A percentile compares a stretch with the other conserved stretches of the same genome.
phyloP scores from a whole-genome alignment of 1,139 yeast genomes.

The Barnettozyma hawaiiensis region DNA sequence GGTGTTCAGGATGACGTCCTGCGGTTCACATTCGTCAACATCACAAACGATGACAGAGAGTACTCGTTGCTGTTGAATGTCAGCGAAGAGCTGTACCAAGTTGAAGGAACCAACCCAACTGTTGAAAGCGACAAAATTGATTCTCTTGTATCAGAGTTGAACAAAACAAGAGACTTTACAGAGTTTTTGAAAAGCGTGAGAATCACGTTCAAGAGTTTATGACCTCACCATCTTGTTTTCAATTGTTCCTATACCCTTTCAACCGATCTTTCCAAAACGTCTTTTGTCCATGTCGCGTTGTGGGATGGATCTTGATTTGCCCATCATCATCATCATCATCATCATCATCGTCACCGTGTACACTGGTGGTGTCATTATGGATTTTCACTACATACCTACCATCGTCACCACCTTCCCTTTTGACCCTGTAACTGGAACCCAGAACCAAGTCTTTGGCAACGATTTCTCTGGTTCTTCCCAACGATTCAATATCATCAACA shows the following conservation, averaged over 20 bases:
- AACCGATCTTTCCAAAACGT: conserved; percentile 23
- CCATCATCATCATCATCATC: conserved; percentile 17
- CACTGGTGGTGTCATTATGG: conserved; percentile 3
- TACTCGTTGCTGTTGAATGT: conserved; percentile 38
- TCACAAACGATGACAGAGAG: conserved; percentile 38
- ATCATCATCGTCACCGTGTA: not conserved
- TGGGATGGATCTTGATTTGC: conserved; percentile 25
- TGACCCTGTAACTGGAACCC: conserved; percentile 42
- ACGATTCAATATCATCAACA: conserved; percentile 68
- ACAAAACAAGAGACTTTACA: conserved; percentile 35
- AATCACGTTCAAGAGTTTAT: conserved; percentile 16
- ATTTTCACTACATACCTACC: conserved; percentile 9
- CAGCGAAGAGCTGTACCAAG: conserved; percentile 32
- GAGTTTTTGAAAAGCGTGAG: conserved; percentile 37
- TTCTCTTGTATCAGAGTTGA: conserved; percentile 31
- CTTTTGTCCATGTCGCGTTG: conserved; percentile 21
- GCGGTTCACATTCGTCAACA: conserved; percentile 37
- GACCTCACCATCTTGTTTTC: not conserved
- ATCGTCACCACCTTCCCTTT: conserved; percentile 6
- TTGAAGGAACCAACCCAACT: conserved; percentile 33
- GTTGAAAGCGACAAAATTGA: conserved; percentile 27
- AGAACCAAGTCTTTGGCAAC: conserved; percentile 62
- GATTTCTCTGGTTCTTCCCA: conserved; percentile 78
- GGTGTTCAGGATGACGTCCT: conserved; percentile 36
- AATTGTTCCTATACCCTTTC: conserved; percentile 1